Evolutionary conservation across 192 early-diverging fungal species (phyloP).

Genomic region (Thamnidium elegans): DNA sequence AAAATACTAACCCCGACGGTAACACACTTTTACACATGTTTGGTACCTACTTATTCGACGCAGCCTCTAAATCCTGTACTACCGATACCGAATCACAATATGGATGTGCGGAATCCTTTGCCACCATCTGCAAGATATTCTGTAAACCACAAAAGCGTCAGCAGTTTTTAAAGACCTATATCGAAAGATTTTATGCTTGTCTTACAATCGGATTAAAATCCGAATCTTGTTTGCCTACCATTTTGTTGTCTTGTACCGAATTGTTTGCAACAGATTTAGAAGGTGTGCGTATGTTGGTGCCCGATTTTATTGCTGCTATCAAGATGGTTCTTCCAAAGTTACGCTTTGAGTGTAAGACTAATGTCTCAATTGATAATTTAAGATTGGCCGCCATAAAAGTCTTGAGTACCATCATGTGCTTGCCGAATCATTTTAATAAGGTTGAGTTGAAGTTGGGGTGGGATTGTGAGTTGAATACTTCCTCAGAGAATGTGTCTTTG

Average conservation of each 20-base stretch:
- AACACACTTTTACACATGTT: constrained; percentile 83
- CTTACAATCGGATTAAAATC: constrained; percentile 57
- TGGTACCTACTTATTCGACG: constrained; percentile 77
- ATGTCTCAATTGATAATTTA: constrained; percentile 58
- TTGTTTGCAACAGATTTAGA: constrained; percentile 68
- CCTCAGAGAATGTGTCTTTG: constrained; percentile 35
- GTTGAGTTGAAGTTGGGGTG: constrained; percentile 55
- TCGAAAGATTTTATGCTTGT: constrained; percentile 70
- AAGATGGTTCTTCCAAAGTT: constrained; percentile 57
- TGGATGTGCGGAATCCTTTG: constrained; percentile 71
- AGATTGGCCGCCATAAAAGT: constrained; percentile 65
- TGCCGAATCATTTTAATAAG: constrained; percentile 69
- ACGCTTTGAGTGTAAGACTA: constrained; percentile 30
- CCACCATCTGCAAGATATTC: constrained; percentile 74
- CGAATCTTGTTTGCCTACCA: constrained; percentile 64
- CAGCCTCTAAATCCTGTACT: constrained; percentile 39
- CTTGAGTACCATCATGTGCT: constrained; percentile 58
- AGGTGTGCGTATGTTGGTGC: constrained; percentile 69
- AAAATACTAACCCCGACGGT: constrained; percentile 50
- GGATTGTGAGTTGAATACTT: constrained; percentile 45
- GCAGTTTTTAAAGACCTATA: constrained; percentile 61
- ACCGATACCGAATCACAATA: constrained; percentile 33
- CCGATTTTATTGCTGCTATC: constrained; percentile 69
- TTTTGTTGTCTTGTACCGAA: constrained; percentile 57
- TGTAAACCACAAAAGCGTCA: constrained; percentile 57